phyloP scores from a whole-genome alignment of 1,284 basidiomycete genomes.

The Tausonia pullulans region DNA sequence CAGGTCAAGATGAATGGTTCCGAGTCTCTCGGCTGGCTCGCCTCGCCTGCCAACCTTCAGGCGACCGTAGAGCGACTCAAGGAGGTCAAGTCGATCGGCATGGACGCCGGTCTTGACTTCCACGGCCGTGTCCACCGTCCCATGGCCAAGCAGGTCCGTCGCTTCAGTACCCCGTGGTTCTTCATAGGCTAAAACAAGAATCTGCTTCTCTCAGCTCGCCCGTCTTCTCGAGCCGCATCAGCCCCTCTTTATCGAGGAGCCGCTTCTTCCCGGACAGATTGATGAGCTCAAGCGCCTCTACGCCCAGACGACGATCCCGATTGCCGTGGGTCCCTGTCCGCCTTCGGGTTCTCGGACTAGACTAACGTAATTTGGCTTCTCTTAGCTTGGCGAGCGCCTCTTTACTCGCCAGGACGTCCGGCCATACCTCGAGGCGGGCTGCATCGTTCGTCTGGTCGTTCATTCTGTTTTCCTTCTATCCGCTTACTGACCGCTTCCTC shows the following conservation, averaged over 20 bases:
- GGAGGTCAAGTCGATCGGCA: slow-evolving; percentile 49
- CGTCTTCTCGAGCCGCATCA: slow-evolving; percentile 51
- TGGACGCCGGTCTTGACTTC: slow-evolving; percentile 33
- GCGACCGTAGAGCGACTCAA: slow-evolving; percentile 52
- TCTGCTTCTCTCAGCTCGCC: slow-evolving; percentile 49
- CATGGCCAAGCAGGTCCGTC: slow-evolving; percentile 51
- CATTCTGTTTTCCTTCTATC: too few species aligned
- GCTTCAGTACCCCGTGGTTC: slow-evolving; percentile 29
- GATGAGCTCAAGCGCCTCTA: slow-evolving; percentile 39
- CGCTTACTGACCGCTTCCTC: too few species aligned
- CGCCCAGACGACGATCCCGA: slow-evolving; percentile 38
- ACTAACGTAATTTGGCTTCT: not conserved
- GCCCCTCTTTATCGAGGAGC: slow-evolving; percentile 66
- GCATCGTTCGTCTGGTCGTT: slow-evolving; percentile 17
- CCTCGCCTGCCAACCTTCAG: slow-evolving; percentile 43
- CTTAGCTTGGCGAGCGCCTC: slow-evolving; percentile 54
- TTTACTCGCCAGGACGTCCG: slow-evolving; percentile 58
- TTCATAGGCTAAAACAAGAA: not conserved
- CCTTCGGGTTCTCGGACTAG: not conserved
- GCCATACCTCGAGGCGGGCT: slow-evolving; percentile 52
- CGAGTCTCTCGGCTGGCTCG: slow-evolving; percentile 38
- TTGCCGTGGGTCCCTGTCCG: slow-evolving; percentile 28
- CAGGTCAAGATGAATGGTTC: slow-evolving; percentile 53
- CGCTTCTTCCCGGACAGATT: slow-evolving; percentile 45
- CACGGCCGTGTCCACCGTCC: slow-evolving; percentile 48